These are phyloP conservation scores for Penicillium corylophilum DNA, from an alignment of 2,329 filamentous ascomycete genomes.

Conservation along the genomic window DNA sequence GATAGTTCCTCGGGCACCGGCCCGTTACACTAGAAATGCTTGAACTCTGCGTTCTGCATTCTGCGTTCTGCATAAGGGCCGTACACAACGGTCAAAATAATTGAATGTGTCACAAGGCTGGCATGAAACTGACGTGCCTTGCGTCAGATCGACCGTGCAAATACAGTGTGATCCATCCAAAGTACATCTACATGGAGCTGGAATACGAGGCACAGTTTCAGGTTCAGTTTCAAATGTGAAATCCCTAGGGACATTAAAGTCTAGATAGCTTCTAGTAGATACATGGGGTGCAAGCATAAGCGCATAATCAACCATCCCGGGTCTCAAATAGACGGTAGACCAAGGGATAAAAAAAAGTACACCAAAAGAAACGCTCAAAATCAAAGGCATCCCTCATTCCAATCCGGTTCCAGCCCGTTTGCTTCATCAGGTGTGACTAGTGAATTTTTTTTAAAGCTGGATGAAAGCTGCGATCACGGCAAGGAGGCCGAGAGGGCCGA, in stretches of 20 bases:
- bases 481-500: slow-evolving; percentile 23
- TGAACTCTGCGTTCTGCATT: too few relatives aligned
- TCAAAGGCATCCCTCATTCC: slow-evolving; percentile 12
- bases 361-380: slow-evolving; percentile 4
- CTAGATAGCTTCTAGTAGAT: background rate
- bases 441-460: slow-evolving; percentile 28
- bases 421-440: slow-evolving; percentile 21
- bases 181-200: background rate
- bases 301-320: background rate
- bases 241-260: background rate
- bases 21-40: too few relatives aligned
- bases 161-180: background rate
- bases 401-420: slow-evolving; percentile 25
- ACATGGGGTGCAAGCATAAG: background rate
- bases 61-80: too few relatives aligned
- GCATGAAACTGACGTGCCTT: background rate
- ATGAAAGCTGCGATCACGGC: slow-evolving; percentile 30
- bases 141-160: background rate
- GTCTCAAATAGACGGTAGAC: background rate
- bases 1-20: too few relatives aligned
- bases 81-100: too few relatives aligned
- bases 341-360: slow-evolving; percentile 6
- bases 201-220: background rate
- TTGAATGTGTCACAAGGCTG: background rate
- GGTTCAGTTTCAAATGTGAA: background rate